Evolutionary conservation across 129 eudicot species (phyloP).

Genomic region (Centella asiatica): DNA sequence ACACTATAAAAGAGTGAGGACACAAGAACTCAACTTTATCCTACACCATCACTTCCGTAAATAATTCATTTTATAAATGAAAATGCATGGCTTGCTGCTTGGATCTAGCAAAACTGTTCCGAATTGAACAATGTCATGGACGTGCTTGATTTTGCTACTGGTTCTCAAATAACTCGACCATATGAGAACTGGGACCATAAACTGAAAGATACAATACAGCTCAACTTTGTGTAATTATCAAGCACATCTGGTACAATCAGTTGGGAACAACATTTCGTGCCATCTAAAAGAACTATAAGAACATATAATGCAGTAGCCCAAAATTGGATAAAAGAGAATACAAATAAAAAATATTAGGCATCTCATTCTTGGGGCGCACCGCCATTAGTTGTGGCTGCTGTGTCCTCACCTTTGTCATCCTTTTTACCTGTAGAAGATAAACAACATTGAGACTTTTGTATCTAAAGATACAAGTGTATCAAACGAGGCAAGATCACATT

Average conservation of each 20-base stretch:
- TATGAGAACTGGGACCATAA: too few species aligned
- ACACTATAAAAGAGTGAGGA: too few species aligned
- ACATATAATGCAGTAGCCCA: constrained; percentile 24
- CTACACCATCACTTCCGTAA: too few species aligned
- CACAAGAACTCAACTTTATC: too few species aligned
- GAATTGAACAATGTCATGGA: too few species aligned
- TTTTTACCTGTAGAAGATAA: constrained; percentile 43
- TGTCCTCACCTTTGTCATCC: constrained; percentile 43
- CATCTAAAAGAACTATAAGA: neutral
- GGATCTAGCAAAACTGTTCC: too few species aligned
- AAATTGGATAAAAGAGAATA: constrained; percentile 26
- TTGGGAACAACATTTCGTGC: constrained; percentile 7
- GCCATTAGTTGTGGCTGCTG: constrained; percentile 37
- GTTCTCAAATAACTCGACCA: too few species aligned
- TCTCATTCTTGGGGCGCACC: constrained; percentile 29
- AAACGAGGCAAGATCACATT: neutral
- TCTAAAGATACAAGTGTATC: neutral
- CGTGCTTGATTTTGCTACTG: too few species aligned
- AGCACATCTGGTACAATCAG: neutral
- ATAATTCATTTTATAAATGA: too few species aligned
- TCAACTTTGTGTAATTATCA: neutral
- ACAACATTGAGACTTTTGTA: neutral
- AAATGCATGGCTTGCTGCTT: too few species aligned
- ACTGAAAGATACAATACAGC: too few species aligned
- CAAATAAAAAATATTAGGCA: neutral